Evolutionary conservation across 2,329 filamentous ascomycete species (phyloP).

Genomic region (Ophiostoma sp.): DNA sequence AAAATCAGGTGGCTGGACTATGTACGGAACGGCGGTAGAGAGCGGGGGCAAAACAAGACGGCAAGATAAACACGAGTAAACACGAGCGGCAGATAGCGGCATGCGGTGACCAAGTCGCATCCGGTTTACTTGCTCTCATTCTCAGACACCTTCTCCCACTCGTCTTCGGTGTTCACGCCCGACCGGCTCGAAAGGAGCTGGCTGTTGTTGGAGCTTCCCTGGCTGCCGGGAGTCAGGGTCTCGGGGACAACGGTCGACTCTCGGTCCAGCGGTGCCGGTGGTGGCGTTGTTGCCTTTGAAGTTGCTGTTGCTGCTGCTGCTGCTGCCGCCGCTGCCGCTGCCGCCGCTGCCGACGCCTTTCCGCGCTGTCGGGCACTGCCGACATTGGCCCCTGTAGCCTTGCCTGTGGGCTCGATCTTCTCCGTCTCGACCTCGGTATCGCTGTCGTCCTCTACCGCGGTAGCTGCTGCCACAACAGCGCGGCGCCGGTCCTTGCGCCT

Average conservation of each 20-base stretch:
- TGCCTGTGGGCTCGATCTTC: constrained; percentile 35
- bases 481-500: constrained; percentile 22
- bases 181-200: constrained; percentile 42
- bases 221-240: constrained; percentile 17
- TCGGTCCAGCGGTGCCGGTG: neutral
- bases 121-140: constrained; percentile 43
- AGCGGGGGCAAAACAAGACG: neutral
- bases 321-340: neutral
- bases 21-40: neutral
- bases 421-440: constrained; percentile 46
- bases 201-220: constrained; percentile 17
- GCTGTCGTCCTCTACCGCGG: constrained; percentile 34
- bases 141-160: constrained; percentile 94
- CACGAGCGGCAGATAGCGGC: neutral
- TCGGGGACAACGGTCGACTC: constrained; percentile 7
- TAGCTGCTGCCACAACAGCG: constrained; percentile 28
- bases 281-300: neutral
- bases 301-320: neutral
- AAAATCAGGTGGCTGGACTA: constrained; percentile 6
- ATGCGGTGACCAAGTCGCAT: neutral
- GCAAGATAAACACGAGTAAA: neutral
- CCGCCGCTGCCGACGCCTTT: neutral
- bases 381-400: constrained; percentile 25
- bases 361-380: constrained; percentile 22
- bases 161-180: constrained; percentile 77